Conservation (phyloP, 805 yeast species). For the Saturnispora halmiae region DNA sequence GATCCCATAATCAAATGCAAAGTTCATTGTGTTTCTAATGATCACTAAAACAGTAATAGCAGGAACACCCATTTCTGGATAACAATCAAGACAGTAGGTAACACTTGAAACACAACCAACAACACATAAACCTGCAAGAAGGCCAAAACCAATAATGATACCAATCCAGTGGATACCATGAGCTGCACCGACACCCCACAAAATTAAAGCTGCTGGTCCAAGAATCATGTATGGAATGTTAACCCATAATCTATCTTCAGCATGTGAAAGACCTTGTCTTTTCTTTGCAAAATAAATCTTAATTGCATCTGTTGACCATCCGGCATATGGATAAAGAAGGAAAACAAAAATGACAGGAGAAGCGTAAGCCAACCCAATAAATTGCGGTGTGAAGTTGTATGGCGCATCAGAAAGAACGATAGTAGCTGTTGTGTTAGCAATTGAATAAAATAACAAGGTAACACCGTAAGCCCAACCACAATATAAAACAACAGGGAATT, state of each 20-base stretch:
- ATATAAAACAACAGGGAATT: slow-evolving; percentile 49
- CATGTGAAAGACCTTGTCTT: slow-evolving; percentile 43
- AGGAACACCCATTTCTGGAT: slow-evolving; percentile 44
- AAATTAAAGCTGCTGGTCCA: slow-evolving; percentile 45
- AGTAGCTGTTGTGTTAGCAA: slow-evolving; percentile 42
- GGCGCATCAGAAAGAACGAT: slow-evolving; percentile 36
- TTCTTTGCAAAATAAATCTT: slow-evolving; percentile 39
- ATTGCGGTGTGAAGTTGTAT: slow-evolving; percentile 40
- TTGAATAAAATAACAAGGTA: slow-evolving; percentile 39
- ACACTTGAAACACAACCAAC: slow-evolving; percentile 45
- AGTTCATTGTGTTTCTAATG: slow-evolving; percentile 49
- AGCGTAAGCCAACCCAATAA: slow-evolving; percentile 42
- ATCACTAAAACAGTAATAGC: slow-evolving; percentile 48
- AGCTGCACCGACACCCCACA: slow-evolving; percentile 60
- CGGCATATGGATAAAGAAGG: slow-evolving; percentile 38
- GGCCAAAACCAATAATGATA: slow-evolving; percentile 44
- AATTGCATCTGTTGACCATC: slow-evolving; percentile 43
- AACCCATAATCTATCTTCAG: slow-evolving; percentile 52
- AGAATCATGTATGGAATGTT: slow-evolving; percentile 37
- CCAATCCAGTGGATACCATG: slow-evolving; percentile 48
- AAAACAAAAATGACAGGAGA: slow-evolving; percentile 44
- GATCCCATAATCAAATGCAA: slow-evolving; percentile 51
- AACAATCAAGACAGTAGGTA: slow-evolving; percentile 48
- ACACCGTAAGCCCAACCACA: slow-evolving; percentile 48
- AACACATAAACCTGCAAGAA: slow-evolving; percentile 45